These are phyloP conservation scores for Porodaedalea pini DNA, from an alignment of 1,284 basidiomycete species.

Conservation along the genomic window DNA sequence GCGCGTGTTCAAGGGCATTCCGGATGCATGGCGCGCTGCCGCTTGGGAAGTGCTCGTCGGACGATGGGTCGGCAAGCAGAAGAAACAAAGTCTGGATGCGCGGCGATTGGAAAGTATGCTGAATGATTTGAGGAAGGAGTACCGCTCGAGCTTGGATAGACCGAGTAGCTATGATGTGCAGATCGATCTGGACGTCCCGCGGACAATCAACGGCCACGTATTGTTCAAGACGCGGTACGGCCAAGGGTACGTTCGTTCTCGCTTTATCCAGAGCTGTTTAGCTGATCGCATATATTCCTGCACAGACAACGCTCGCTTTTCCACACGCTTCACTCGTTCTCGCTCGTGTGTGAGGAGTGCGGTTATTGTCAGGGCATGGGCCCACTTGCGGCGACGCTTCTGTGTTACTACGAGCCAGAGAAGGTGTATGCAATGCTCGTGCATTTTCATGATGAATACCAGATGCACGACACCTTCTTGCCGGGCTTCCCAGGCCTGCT, in stretches of 20 bases:
- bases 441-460: conserved; percentile 84
- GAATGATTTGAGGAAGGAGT: conserved; percentile 41
- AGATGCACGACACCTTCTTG: conserved; percentile 85
- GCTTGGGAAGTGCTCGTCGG: conserved; percentile 80
- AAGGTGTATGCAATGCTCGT: conserved; percentile 83
- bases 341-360: conserved; percentile 79
- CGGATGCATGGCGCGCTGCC: conserved; percentile 91
- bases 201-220: conserved; percentile 94
- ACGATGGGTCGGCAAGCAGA: conserved; percentile 44
- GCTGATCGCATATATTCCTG: conserved; percentile 18
- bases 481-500: conserved; percentile 96
- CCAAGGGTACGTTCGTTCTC: conserved; percentile 61
- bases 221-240: conserved; percentile 96
- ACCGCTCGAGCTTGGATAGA: conserved; percentile 64
- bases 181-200: conserved; percentile 96
- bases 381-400: conserved; percentile 89
- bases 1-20: conserved; percentile 92
- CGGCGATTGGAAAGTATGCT: conserved; percentile 8
- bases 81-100: conserved; percentile 40
- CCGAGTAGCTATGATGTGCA: conserved; percentile 92
- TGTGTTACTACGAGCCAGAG: conserved; percentile 91
- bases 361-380: conserved; percentile 99
- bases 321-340: conserved; percentile 91
- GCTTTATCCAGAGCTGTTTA: conserved; percentile 17
- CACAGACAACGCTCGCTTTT: conserved; percentile 91